Base-by-base conservation (phyloP, 208 protist species). In the Porcisia hertigi region DNA sequence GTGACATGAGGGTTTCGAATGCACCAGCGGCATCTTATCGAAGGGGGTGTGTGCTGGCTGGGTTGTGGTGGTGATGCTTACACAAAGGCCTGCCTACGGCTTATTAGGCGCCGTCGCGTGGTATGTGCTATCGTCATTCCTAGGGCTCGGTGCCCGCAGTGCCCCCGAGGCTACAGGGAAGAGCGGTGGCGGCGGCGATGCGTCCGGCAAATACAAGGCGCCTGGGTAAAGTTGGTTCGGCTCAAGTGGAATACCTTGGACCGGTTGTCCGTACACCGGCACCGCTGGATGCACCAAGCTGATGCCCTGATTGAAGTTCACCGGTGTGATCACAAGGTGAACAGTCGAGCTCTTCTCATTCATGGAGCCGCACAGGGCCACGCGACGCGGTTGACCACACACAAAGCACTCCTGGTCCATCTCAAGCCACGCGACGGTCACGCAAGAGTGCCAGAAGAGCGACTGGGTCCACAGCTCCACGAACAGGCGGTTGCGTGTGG, bases 391-490 rank as follows among this genome's bases (percentile, higher is more conserved):
- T 52, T 73, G 57, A 1, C 82, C 78, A 23, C 70, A 79, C 57
- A 79, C 71, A 41, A 89, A 82, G 39, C 30, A 54, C 54, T 81
- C 60, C 75, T 83, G 62, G n/a, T 71, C 67, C 73, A 91, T 75
- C 67, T 87, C 70, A 20, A 88, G 60, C 85, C 81, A 88, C 23
- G 80, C 84, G 0, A 91, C 80, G 6, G 84, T 81, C 71, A 91
- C 81, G 41, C 87, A 91, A 20, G 53, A 77, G 66, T 87, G 74
- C 30, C 77, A 87, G 74, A 91, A 84, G 64, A 86, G 64, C 2
- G 78, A 81, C 76, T 88, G 83, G 55, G 45, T 57, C 85, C 87
- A 91, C 65, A 91, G 71, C 78, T 91, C 87, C n/a, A 86, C 85
- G 69, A 82, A 86, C 65, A 91, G 59, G 52, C 79, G 79, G 69